Evolutionary conservation across 306 rosid genomes (phyloP), one percentile per base, ranked within the genome.

Genomic region (Astragalus glycyphyllos): DNA sequence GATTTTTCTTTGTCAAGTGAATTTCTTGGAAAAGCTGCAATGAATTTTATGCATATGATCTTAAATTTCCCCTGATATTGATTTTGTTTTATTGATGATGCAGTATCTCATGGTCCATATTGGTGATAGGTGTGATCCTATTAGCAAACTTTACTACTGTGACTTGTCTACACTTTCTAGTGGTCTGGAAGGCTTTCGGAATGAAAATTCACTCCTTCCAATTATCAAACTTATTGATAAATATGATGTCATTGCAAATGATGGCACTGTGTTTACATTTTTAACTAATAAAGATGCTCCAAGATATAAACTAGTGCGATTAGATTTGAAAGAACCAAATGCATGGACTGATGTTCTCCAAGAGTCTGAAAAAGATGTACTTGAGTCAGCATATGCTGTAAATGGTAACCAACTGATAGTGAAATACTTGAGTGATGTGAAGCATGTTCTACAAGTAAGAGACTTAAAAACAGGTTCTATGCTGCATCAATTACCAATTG

Each of bases 241-340:
- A 58, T 94, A 89, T 81, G 75, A 53, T 8, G 87, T 14, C 37
- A 79, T 94, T 80, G 98, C 98, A 54, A 94, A 94, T 74, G 98
- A 94, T 82, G 96, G 80, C 73, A 84, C 91, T 0, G 34, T 77
- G 51, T 94, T 94, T 77, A 89, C 98, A 75, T 91, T 94, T 76
- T 77, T 68, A 78, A 94, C 97, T 29, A 94, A 94, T 85, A 90
- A 90, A 83, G 86, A 94, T 83, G 98, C 98, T 81, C 90, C 98
- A 16, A 94, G 86, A 75, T 90, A 88, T 82, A 94, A 93, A 81
- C 71, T 94, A 70, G 92, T 86, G 41, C 86, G 89, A 64, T 94
- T 91, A 8, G 91, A 94, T 89, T 71, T 91, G 79, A 82, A 86
- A 69, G 83, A 90, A 64, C 97, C 95, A 59, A 83, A 86, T 44